Evolutionary conservation across 75 land plant species (phyloP).

Genomic region (Sequoia sempervirens): DNA sequence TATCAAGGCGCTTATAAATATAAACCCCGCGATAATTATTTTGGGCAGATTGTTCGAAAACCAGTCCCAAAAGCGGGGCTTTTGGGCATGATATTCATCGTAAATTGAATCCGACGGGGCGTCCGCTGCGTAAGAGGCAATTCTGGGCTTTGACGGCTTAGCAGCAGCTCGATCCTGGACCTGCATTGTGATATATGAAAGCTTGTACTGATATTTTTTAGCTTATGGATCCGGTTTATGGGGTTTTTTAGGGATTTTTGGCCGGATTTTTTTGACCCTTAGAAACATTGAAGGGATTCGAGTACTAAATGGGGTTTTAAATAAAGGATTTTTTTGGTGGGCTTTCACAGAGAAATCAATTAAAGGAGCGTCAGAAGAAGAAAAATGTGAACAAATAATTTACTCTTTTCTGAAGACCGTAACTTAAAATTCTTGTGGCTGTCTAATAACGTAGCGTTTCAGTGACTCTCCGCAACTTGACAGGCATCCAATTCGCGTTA

Average conservation of each 20-base stretch:
- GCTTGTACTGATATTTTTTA: background rate
- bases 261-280: background rate
- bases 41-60: constrained; percentile 66
- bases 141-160: background rate
- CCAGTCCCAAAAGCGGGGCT: constrained; percentile 30
- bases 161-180: constrained; percentile 3
- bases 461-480: background rate
- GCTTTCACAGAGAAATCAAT: background rate
- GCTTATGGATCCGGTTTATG: background rate
- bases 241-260: background rate
- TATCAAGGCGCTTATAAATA: constrained; percentile 52
- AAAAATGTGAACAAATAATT: background rate
- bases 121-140: background rate
- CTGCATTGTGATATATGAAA: background rate
- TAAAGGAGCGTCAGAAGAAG: background rate
- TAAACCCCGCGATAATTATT: constrained; percentile 43
- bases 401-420: background rate
- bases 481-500: background rate
- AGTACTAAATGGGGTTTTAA: background rate
- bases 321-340: background rate
- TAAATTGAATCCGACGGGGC: background rate
- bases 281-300: background rate
- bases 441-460: background rate
- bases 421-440: background rate
- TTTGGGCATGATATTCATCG: background rate